phyloP scores from a whole-genome alignment of 257 asterid species.

The Nicotiana benthamiana region DNA sequence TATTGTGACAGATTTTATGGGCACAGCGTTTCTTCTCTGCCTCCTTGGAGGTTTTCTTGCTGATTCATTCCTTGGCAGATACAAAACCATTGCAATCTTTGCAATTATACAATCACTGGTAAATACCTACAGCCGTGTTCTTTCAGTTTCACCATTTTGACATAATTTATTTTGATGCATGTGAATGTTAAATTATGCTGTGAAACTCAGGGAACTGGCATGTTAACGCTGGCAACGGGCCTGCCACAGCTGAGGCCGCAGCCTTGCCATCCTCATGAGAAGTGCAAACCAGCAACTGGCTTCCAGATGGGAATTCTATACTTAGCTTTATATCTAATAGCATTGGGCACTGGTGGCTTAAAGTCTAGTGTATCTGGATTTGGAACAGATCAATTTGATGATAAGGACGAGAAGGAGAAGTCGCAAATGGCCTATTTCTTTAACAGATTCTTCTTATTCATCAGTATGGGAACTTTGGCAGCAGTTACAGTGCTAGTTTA shows the following conservation, averaged over 20 bases:
- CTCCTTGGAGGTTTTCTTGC: slow-evolving; percentile 87
- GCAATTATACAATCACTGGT: slow-evolving; percentile 52
- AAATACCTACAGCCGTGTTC: not conserved
- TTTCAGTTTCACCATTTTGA: not conserved
- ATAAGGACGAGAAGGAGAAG: slow-evolving; percentile 71
- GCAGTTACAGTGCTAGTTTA: slow-evolving; percentile 13
- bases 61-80: slow-evolving; percentile 85
- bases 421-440: slow-evolving; percentile 77
- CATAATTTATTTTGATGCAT: too few species aligned
- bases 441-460: slow-evolving; percentile 68
- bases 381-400: slow-evolving; percentile 86
- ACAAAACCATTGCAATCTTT: slow-evolving; percentile 63
- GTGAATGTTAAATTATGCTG: too few species aligned
- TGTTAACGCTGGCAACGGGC: slow-evolving; percentile 47
- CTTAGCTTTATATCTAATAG: slow-evolving; percentile 67
- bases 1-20: slow-evolving; percentile 86
- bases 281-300: slow-evolving; percentile 55
- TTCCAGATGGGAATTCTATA: slow-evolving; percentile 68
- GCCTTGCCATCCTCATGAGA: slow-evolving; percentile 34
- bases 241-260: slow-evolving; percentile 71
- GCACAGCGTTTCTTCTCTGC: slow-evolving; percentile 77
- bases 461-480: slow-evolving; percentile 26
- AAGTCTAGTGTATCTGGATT: slow-evolving; percentile 91
- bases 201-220: slow-evolving; percentile 59
- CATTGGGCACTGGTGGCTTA: slow-evolving; percentile 91